phyloP scores from a whole-genome alignment of 257 asterid species.

The Gynochthodes officinalis region DNA sequence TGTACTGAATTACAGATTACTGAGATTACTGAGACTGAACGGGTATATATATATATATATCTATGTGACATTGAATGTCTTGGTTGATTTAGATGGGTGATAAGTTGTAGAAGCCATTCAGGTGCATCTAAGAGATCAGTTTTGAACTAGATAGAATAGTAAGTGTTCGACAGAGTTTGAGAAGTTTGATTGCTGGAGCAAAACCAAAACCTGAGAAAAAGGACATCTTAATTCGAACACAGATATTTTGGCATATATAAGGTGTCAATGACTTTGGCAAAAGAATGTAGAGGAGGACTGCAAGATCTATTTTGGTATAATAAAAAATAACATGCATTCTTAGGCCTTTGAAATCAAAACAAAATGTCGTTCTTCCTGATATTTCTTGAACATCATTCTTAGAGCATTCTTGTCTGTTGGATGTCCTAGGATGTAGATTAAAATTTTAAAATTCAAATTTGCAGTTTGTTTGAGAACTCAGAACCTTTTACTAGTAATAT shows the following conservation, averaged over 20 bases:
- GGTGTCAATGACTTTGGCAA: too few species aligned
- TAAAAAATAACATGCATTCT: neutral
- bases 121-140: neutral
- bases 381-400: neutral
- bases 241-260: too few species aligned
- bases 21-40: too few species aligned
- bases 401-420: neutral
- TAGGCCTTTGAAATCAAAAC: neutral
- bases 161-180: neutral
- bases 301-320: too few species aligned
- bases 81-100: neutral
- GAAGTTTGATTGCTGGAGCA: neutral
- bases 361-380: neutral
- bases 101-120: neutral
- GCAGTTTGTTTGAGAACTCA: neutral
- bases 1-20: too few species aligned
- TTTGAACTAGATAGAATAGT: neutral
- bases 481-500: neutral
- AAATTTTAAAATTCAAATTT: too few species aligned
- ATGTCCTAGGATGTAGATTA: neutral
- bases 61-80: too few species aligned
- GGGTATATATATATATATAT: too few species aligned
- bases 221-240: neutral
- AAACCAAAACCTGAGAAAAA: neutral
- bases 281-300: too few species aligned